Base-by-base conservation (phyloP, 1,284 basidiomycete genomes). In the Vanrija pseudolonga region DNA sequence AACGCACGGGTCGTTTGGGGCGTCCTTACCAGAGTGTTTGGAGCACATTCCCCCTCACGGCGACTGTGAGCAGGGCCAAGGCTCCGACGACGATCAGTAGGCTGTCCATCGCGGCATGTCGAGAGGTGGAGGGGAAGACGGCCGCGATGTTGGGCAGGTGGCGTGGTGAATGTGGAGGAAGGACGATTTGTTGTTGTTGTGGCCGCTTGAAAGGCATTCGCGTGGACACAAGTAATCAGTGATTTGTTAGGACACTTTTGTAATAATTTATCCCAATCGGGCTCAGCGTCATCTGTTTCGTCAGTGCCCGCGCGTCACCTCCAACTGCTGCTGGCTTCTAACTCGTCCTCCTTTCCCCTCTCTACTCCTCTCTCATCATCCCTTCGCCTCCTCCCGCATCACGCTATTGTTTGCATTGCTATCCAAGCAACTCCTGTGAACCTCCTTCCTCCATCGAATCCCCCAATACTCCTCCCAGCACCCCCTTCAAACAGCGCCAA, bases 141-240 rank as follows among this genome's bases (percentile, higher is more conserved):
- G 40, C 12, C 18, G 40, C 15, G 40, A 14, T 41, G 12, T 15
- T 36, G 22, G 44, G 14, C n/a, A n/a, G n/a, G 18, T 6, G 18
- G 18, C 24, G 11, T 8, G 28, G 28, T 32, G 28, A 12, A 14
- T 9, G 32, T 19, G 22, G 15, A n/a, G 22, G 37, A 18, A n/a
- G 42, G 8, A 22, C 28, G 36, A 46, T 8, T 47, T n/a, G 45
- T 49, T 43, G 23, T 26, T 39, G 39, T 22, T 22, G 20, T n/a
- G n/a, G n/a, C n/a, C n/a, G n/a, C n/a, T 22, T 28, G 15, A 42
- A 57, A 42, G 49, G 28, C 56, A 58, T 32, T 45, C 56, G 52
- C 52, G 56, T 50, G n/a, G 37, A 7, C 6, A 11, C 12, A 12
- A 11, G 8, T 12, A 32, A 12, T 6, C 28, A 32, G 28, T 12